Conservation (phyloP, 2,329 filamentous ascomycete species). For the Paraphoma sp. region DNA sequence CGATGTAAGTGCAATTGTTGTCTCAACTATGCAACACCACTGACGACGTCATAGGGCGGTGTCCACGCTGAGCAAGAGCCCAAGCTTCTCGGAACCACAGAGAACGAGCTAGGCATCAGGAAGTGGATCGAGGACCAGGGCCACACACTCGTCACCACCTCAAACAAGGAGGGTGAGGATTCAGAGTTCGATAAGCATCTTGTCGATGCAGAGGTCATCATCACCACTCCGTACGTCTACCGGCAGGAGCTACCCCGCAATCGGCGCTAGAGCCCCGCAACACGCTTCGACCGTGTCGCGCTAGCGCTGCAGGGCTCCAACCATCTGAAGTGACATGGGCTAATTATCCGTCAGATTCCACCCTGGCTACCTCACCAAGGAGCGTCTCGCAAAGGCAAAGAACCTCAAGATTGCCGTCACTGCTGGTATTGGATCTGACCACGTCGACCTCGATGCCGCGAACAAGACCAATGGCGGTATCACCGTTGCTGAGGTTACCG, state of each 20-base stretch:
- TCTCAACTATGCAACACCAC: conserved; percentile 10
- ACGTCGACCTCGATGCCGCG: conserved; percentile 94
- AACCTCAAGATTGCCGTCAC: conserved; percentile 98
- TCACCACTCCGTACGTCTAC: conserved; percentile 84
- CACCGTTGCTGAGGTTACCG: conserved; percentile 97
- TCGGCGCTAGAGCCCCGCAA: conserved; percentile 35
- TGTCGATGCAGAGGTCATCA: conserved; percentile 97
- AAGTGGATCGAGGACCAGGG: conserved; percentile 98
- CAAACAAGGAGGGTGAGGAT: conserved; percentile 93
- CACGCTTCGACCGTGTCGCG: conserved; percentile 11
- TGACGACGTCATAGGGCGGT: conserved; percentile 62
- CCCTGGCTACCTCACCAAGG: conserved; percentile 94
- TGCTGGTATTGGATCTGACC: conserved; percentile 97
- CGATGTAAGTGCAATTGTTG: conserved; percentile 68
- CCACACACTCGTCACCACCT: conserved; percentile 95
- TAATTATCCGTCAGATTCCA: conserved; percentile 73
- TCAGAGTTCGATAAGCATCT: conserved; percentile 95
- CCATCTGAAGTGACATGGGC: conserved; percentile 16
- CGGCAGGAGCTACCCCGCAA: conserved; percentile 35
- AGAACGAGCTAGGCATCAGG: conserved; percentile 97
- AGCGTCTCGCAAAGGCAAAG: conserved; percentile 97
- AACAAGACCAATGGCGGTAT: conserved; percentile 98
- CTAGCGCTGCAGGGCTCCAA: conserved; percentile 10
- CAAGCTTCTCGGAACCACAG: conserved; percentile 87
- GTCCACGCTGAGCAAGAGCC: conserved; percentile 90